Evolutionary conservation across 2,329 filamentous ascomycete species (phyloP), one percentile per base, ranked within the genome.

Genomic region (Aureobasidium namibiae): DNA sequence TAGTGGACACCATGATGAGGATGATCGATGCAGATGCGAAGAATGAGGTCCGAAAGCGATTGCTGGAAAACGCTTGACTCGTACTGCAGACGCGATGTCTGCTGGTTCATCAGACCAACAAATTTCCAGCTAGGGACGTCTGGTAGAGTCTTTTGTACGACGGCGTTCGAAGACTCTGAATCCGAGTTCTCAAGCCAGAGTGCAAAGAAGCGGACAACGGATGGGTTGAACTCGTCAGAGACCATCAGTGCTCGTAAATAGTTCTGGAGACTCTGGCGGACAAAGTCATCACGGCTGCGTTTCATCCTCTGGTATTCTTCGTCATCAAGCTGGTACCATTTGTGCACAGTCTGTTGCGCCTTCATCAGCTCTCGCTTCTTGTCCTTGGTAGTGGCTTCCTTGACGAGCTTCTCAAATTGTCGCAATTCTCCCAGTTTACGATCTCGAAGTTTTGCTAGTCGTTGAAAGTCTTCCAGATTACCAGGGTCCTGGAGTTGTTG

Each of bases 1-100:
- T 97, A 92, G 70, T 99, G 95, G 85, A 97, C 92, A 50, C 91
- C 91, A 69, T 99, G 95, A 71, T 92, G 96, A 0, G 94, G 95
- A 73, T 99, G 94, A 60, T 99, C 91, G 11, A 82, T 79, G 68
- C 92, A 97, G 59, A 99, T 96, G 9, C 85, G 86, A 67, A 85
- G 84, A 4, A 97, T 85, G 18, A 99, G 76, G 1, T 79, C 78
- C 54, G 84, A 82, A 1, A 99, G 77, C 1, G 92, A 78, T 41
- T 78, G 79, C 67, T 99, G 94, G 68, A 99, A 99, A 0, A 77
- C 69, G 16, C 80, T 81, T 1, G 80, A 73, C 33, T 86, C 81
- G 62, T 89, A 83, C 62, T 95, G 85, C 6, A 99, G 76, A 8
- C 94, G 86, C n/a, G 95, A 99, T 6, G 92, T 92, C 33, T 99